Evolutionary conservation across 2,329 filamentous ascomycete genomes (phyloP).

Genomic region (Tolypocladium paradoxum): DNA sequence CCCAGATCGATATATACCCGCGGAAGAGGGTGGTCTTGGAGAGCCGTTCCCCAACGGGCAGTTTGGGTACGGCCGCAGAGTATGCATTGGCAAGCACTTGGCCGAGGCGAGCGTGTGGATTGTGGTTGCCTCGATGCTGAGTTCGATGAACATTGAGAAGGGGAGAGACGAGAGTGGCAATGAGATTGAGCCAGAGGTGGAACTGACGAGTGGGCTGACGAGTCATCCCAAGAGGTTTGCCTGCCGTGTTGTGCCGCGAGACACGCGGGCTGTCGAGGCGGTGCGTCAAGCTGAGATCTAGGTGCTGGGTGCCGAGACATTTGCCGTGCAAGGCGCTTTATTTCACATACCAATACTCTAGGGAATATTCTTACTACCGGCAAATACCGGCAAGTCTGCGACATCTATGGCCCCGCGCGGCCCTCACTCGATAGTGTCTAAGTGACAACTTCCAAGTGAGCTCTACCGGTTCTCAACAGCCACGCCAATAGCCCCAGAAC

Average conservation of each 20-base stretch:
- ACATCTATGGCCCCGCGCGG: not conserved
- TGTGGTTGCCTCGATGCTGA: constrained; percentile 26
- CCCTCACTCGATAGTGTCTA: not conserved
- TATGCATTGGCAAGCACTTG: constrained; percentile 38
- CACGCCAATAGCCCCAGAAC: constrained; percentile 42
- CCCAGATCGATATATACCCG: constrained; percentile 30
- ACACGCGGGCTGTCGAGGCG: constrained; percentile 6
- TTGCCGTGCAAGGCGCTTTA: not conserved
- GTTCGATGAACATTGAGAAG: constrained; percentile 23
- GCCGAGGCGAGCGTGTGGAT: constrained; percentile 34
- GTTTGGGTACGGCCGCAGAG: constrained; percentile 42
- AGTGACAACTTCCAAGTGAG: constrained; percentile 21
- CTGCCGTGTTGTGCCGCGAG: constrained; percentile 14
- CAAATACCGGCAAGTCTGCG: not conserved
- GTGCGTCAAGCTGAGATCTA: constrained; percentile 3
- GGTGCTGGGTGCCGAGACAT: not conserved
- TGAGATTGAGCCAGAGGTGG: constrained; percentile 17
- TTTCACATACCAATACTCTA: not conserved
- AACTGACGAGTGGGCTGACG: constrained; percentile 15
- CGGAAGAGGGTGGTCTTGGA: constrained; percentile 24
- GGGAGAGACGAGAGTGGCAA: constrained; percentile 21
- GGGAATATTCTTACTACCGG: not conserved
- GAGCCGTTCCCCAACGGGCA: constrained; percentile 35
- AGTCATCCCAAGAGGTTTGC: constrained; percentile 14
- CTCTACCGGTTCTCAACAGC: constrained; percentile 33